Evolutionary conservation across 2,329 filamentous ascomycete genomes (phyloP).

Genomic region (Arthrocladium fulminans): DNA sequence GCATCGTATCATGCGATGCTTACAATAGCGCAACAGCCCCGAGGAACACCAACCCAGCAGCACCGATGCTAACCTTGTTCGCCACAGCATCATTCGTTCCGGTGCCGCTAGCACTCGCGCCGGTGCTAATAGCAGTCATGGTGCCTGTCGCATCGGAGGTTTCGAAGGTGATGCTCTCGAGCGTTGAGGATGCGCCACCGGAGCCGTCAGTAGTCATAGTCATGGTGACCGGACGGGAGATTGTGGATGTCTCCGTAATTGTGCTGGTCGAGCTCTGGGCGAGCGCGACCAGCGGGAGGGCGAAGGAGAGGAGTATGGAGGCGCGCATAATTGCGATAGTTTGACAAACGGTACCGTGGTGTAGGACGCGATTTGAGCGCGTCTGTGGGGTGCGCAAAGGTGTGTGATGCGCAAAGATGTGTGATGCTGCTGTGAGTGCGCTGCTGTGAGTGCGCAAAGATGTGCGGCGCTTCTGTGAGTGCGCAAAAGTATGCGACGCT

Average conservation of each 20-base stretch:
- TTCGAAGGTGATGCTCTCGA: neutral
- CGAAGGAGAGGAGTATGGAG: neutral
- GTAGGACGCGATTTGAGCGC: neutral
- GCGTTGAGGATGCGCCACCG: slow-evolving; percentile 1
- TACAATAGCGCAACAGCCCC: neutral
- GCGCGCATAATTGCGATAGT: slow-evolving; percentile 4
- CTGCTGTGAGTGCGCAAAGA: neutral
- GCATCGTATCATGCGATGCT: neutral
- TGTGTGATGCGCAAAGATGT: no score
- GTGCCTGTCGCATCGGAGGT: neutral
- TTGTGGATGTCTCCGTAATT: neutral
- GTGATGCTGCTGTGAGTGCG: no score
- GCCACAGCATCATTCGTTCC: neutral
- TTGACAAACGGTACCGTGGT: no score
- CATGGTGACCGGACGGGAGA: neutral
- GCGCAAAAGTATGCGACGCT: neutral
- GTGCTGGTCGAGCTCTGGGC: neutral
- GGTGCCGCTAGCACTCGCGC: neutral
- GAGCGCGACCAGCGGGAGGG: neutral
- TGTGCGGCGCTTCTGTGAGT: neutral
- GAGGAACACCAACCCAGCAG: neutral
- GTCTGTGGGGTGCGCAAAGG: no score
- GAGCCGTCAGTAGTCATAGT: slow-evolving; percentile 4
- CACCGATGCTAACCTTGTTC: neutral
- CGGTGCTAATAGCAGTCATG: neutral